A percentile compares a stretch with the other conserved stretches of the same genome.
phyloP scores from a whole-genome alignment of 495 filamentous ascomycete genomes.

The Neurospora sp. region DNA sequence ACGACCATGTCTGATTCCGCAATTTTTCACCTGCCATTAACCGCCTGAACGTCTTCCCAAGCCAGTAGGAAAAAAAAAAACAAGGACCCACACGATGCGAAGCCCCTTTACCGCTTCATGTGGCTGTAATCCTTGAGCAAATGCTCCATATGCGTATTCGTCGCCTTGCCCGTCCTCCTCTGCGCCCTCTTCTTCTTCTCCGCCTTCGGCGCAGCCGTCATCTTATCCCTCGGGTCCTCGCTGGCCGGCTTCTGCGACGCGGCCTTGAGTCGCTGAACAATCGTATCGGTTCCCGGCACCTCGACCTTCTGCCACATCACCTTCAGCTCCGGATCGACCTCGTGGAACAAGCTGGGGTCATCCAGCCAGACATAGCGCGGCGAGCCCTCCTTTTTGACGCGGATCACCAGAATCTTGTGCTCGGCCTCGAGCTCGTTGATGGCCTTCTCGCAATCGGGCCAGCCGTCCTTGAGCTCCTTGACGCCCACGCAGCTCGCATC shows the following conservation, averaged over 20 bases:
- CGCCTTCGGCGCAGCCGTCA: conserved; percentile 46
- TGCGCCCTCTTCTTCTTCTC: conserved; percentile 58
- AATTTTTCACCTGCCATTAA: not conserved
- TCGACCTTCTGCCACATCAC: conserved; percentile 71
- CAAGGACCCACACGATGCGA: not conserved
- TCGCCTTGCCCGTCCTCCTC: conserved; percentile 69
- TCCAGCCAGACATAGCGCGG: conserved; percentile 83
- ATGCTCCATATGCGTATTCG: conserved; percentile 86
- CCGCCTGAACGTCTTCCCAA: not conserved
- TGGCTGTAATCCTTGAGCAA: conserved; percentile 78
- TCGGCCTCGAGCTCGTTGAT: conserved; percentile 69
- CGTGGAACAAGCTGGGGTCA: conserved; percentile 62
- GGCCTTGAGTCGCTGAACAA: conserved; percentile 63
- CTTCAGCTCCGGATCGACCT: conserved; percentile 73
- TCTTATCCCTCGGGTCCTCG: conserved; percentile 56
- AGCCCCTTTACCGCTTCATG: conserved; percentile 23
- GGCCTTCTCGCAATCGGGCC: conserved; percentile 68
- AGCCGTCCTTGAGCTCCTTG: conserved; percentile 88
- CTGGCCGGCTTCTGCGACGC: conserved; percentile 69
- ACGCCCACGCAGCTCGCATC: conserved; percentile 75
- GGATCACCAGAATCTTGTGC: conserved; percentile 69
- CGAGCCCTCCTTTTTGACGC: conserved; percentile 87
- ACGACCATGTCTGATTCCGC: not conserved
- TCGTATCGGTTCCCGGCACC: conserved; percentile 61
- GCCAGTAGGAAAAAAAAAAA: not conserved